Conservation (phyloP, 2,329 filamentous ascomycete genomes). For the Botryotinia narcissicola region DNA sequence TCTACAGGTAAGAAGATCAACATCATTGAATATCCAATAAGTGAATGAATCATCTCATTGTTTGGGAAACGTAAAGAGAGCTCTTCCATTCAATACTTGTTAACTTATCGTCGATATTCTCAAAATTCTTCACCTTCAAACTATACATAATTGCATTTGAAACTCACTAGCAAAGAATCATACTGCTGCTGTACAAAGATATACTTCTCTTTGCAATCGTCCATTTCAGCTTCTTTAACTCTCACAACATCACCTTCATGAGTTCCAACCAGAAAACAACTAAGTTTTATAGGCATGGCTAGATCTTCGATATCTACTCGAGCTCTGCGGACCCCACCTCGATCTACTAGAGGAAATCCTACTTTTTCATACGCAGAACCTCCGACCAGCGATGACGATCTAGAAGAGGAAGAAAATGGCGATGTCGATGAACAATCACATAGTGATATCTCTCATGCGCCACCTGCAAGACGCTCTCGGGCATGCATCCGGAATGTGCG, state of each 20-base stretch:
- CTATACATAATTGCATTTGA: not conserved
- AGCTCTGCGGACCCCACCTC: conserved; percentile 7
- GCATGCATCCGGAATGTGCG: not conserved
- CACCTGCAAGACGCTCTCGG: conserved; percentile 6
- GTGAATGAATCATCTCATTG: conserved; percentile 2
- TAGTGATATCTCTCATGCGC: not conserved
- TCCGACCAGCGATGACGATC: conserved; percentile 18
- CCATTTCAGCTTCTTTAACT: not conserved
- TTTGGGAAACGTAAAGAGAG: not conserved
- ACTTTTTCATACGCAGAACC: conserved; percentile 20
- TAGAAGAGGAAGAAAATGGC: not conserved
- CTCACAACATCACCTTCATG: conserved; percentile 3
- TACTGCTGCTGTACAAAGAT: not conserved
- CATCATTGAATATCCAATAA: not conserved
- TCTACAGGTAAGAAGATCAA: not conserved
- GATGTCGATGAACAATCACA: not conserved
- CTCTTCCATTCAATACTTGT: not conserved
- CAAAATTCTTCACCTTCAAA: not conserved
- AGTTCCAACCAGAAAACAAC: not conserved
- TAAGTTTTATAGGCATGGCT: not conserved
- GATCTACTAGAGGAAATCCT: conserved; percentile 13
- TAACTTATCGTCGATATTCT: not conserved
- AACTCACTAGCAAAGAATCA: not conserved
- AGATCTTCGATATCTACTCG: conserved; percentile 5
- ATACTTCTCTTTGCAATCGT: not conserved